Base-by-base conservation (phyloP, 768 basidiomycete species). In the Kwoniella heveanensis region DNA sequence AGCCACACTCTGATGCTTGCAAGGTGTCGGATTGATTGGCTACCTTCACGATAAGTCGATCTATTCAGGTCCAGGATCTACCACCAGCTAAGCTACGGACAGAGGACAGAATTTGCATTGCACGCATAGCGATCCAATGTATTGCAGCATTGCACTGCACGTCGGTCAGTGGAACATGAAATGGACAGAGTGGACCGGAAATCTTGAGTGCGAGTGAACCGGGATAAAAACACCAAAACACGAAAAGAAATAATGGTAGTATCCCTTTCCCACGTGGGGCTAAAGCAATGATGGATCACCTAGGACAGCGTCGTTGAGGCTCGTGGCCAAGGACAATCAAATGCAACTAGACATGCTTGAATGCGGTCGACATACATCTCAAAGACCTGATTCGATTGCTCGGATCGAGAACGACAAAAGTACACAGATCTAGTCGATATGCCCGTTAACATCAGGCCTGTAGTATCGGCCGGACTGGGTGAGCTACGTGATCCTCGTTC, bases 401-500 rank as follows among this genome's bases (percentile, higher is more conserved):
- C n/a, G n/a, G n/a, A n/a, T n/a, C n/a, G 15, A 52, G 27, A 13
- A 49, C 2, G 44, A 17, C 22, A 26, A 29, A 37, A n/a, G 2
- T 24, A 32, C n/a, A n/a, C n/a, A n/a, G n/a, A n/a, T n/a, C n/a
- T n/a, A 13, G 53, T 25, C 26, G 39, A 64, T 25, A 64, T 64
- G 62, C 54, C 62, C 15, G 25, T 77, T 15, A 68, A 70, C 26
- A 74, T 79, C 24, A 67, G 72, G 36, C 78, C 78, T 17, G 65
- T 79, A 12, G 78, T 79, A 17, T 77, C 75, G 17, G 70, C 78
- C 15, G 71, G 74, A 17, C 65, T 79, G 22, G 78, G 78, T 79
- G 59, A 63, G 78, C 54, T 49, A 0, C 13, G 2, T 27, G 25
- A 24, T 27, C n/a, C n/a, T 26, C 22, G 26, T 15, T 7, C 19